Conservation (phyloP, 2,329 filamentous ascomycete species). For the Exophiala alcalophila region DNA sequence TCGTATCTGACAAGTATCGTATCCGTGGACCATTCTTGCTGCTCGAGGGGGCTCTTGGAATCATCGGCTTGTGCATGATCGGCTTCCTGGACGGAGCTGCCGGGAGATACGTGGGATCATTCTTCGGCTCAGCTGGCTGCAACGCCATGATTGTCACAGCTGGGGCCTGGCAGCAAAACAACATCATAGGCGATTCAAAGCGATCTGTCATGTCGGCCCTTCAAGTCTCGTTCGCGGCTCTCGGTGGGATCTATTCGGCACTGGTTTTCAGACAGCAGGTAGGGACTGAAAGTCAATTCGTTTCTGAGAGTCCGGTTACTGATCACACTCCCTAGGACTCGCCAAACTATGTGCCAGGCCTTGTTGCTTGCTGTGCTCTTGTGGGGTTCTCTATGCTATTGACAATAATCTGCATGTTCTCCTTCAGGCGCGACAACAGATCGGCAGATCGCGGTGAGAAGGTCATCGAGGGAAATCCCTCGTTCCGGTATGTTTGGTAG, state of each 20-base stretch:
- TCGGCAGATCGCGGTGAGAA: constrained; percentile 48
- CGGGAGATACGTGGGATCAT: constrained; percentile 69
- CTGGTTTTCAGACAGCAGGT: constrained; percentile 28
- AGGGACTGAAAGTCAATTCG: neutral
- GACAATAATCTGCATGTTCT: constrained; percentile 51
- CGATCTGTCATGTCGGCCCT: constrained; percentile 34
- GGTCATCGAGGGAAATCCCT: constrained; percentile 48
- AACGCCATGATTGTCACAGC: constrained; percentile 30
- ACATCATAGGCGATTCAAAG: constrained; percentile 34
- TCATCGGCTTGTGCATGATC: constrained; percentile 2
- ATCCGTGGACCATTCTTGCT: neutral
- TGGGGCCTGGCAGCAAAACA: constrained; percentile 35
- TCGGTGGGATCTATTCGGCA: constrained; percentile 28
- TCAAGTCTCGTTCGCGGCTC: constrained; percentile 40
- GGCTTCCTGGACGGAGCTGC: constrained; percentile 33
- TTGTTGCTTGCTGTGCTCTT: constrained; percentile 43
- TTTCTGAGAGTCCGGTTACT: neutral
- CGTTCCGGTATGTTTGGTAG: constrained; percentile 43
- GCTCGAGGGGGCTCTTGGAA: neutral
- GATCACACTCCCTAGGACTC: constrained; percentile 22
- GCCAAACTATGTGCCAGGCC: constrained; percentile 27
- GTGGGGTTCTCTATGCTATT: constrained; percentile 58
- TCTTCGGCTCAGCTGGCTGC: constrained; percentile 66
- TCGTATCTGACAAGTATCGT: constrained; percentile 1
- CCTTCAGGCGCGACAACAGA: constrained; percentile 55